Percentiles rank a stretch among this genome's conserved stretches.
Evolutionary conservation across 2,329 filamentous ascomycete species (phyloP).

Genomic region (Didymella keratinophila): DNA sequence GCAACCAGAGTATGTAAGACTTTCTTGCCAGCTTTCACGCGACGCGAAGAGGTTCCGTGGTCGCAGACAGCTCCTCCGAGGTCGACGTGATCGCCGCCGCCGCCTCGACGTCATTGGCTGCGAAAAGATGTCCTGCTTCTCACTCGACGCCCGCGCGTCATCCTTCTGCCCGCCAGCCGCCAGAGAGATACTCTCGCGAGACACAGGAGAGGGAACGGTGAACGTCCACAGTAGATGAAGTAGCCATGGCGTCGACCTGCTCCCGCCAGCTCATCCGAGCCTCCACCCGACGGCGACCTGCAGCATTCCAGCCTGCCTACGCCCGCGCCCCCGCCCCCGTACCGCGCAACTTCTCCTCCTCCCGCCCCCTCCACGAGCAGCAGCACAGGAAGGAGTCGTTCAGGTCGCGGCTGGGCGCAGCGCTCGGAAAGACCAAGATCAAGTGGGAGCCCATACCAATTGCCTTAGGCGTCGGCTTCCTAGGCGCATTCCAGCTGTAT

Average conservation of each 20-base stretch:
- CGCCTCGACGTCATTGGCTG: conserved; percentile 39
- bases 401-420: conserved; percentile 63
- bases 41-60: background rate
- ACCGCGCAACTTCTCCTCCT: conserved; percentile 47
- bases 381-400: conserved; percentile 62
- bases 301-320: conserved; percentile 12
- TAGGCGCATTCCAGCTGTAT: conserved; percentile 85
- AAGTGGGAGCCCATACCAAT: conserved; percentile 93
- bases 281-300: conserved; percentile 23
- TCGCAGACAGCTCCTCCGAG: conserved; percentile 21
- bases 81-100: conserved; percentile 14
- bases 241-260: conserved; percentile 39
- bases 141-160: conserved; percentile 22
- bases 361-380: conserved; percentile 52
- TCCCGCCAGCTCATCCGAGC: conserved; percentile 39
- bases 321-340: conserved; percentile 29
- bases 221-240: background rate
- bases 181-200: background rate
- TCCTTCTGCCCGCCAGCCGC: conserved; percentile 13
- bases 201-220: background rate
- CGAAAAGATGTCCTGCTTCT: conserved; percentile 27
- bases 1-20: background rate
- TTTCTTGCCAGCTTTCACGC: conserved; percentile 3
- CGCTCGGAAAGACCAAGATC: conserved; percentile 70
- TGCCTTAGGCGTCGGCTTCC: conserved; percentile 81